Base-by-base conservation (phyloP, 192 early-diverging fungal species). In the Rhizoclosmatium globosum region DNA sequence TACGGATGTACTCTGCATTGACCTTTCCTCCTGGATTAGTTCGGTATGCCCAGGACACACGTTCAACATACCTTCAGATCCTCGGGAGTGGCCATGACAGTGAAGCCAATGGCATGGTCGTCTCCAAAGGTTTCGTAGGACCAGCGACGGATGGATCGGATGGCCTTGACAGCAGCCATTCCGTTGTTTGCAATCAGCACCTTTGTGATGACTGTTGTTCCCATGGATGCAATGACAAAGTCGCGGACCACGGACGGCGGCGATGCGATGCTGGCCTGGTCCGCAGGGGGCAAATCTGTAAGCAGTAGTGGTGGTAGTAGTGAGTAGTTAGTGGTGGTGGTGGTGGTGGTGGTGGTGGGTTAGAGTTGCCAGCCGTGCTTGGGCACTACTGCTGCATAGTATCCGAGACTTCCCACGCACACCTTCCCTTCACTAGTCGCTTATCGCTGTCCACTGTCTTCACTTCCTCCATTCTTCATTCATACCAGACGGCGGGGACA, bases 161-260 rank as follows among this genome's bases (percentile, higher is more conserved):
- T 99, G 88, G 96, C 96, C 83, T 99, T 99, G 78, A 99, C 96
- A 57, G 98, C 98, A 1, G 98, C 98, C 84, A 99, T 98, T 75
- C 98, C 98, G 89, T 98, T 98, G 90, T 99, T 99, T 77, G 98
- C 98, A 83, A 99, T 97, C 56, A 99, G 89, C 43, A 99, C 93
- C 80, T 95, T 95, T 46, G 93, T 94, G 79, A 99, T 98, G 45
- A 95, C 81, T 11, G 79, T 82, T 77, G 72, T 73, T 17, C 85
- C 85, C 11, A 47, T 3, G 21, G 57, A 68, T 44, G 68, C 67
- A 59, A 71, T 15, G 15, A 86, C 85, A 79, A 86, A 86, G 43
- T 86, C 85, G 39, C 71, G 78, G 53, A 86, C 81, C 45, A 81
- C 66, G 71, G 79, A 80, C 11, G 79, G 79, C 47, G 79, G 79